Evolutionary conservation across 768 basidiomycete species (phyloP).

Genomic region (Suillus hirtellus): DNA sequence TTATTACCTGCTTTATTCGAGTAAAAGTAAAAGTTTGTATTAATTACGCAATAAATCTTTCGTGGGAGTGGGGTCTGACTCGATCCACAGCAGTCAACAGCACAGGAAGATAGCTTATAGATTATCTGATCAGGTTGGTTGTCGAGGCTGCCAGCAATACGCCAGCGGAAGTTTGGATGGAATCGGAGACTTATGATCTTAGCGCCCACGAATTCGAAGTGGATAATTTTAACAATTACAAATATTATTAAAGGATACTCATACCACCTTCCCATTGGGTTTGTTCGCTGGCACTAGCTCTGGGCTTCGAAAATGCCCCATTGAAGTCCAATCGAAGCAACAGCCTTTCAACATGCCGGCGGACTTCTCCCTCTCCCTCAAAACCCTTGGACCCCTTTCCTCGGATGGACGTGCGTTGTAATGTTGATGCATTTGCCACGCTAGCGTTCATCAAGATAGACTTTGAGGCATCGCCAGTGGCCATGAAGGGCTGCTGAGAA

Average conservation of each 20-base stretch:
- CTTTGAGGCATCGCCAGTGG: slow-evolving; percentile 67
- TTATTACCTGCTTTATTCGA: neutral
- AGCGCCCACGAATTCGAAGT: neutral
- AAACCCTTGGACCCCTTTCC: slow-evolving; percentile 50
- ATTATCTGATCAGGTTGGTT: neutral
- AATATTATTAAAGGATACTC: neutral
- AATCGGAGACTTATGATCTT: neutral
- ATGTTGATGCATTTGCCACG: slow-evolving; percentile 47
- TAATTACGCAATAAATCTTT: slow-evolving; percentile 1
- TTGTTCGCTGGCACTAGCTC: slow-evolving; percentile 15
- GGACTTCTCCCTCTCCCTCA: slow-evolving; percentile 66
- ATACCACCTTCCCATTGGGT: neutral
- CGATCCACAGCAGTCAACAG: no score
- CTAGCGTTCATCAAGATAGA: slow-evolving; percentile 61
- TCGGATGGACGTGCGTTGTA: slow-evolving; percentile 52
- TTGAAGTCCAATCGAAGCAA: slow-evolving; percentile 85
- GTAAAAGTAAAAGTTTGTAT: neutral
- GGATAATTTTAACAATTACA: slow-evolving; percentile 5
- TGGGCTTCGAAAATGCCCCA: slow-evolving; percentile 63
- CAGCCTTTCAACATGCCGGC: slow-evolving; percentile 80
- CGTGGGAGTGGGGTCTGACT: neutral
- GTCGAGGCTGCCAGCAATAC: neutral
- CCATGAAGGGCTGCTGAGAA: slow-evolving; percentile 68
- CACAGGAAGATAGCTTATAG: no score
- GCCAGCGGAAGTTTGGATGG: neutral